Percentiles rank a stretch among this genome's conserved stretches.
Evolutionary conservation across 768 basidiomycete genomes (phyloP).

Genomic region (Amyloporia xantha): DNA sequence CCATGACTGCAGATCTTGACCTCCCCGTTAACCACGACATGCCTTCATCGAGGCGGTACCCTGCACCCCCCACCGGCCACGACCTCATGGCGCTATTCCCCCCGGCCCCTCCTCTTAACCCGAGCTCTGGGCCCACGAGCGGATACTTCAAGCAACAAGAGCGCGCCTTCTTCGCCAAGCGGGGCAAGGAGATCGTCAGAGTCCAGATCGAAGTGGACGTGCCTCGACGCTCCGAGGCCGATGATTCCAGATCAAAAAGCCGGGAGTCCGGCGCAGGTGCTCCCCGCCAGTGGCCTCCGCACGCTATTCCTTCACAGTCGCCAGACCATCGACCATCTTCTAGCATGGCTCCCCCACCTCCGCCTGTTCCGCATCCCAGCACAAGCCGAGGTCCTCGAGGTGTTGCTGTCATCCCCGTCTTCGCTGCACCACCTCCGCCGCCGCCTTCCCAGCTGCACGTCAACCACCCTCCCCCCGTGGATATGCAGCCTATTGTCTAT

Average conservation of each 20-base stretch:
- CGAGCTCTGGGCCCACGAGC: slow-evolving; percentile 58
- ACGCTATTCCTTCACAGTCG: too few relatives aligned
- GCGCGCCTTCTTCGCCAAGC: slow-evolving; percentile 74
- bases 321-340: too few relatives aligned
- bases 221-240: slow-evolving; percentile 11
- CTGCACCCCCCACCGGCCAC: slow-evolving; percentile 73
- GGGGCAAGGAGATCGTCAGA: slow-evolving; percentile 71
- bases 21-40: slow-evolving; percentile 43
- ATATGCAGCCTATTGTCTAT: slow-evolving; percentile 27
- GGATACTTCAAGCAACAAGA: slow-evolving; percentile 72
- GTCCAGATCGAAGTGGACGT: slow-evolving; percentile 68
- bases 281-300: background rate
- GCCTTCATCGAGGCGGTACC: slow-evolving; percentile 58
- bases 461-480: too few relatives aligned
- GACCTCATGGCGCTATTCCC: slow-evolving; percentile 85
- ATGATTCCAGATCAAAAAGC: background rate
- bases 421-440: slow-evolving; percentile 2
- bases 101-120: slow-evolving; percentile 50
- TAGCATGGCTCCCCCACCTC: background rate
- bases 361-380: background rate
- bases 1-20: slow-evolving; percentile 49
- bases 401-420: background rate
- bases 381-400: background rate
- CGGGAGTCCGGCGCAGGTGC: background rate
- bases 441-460: too few relatives aligned